Base-by-base conservation (phyloP, 805 yeast species). In the Sugiyamaella lignohabitans region DNA sequence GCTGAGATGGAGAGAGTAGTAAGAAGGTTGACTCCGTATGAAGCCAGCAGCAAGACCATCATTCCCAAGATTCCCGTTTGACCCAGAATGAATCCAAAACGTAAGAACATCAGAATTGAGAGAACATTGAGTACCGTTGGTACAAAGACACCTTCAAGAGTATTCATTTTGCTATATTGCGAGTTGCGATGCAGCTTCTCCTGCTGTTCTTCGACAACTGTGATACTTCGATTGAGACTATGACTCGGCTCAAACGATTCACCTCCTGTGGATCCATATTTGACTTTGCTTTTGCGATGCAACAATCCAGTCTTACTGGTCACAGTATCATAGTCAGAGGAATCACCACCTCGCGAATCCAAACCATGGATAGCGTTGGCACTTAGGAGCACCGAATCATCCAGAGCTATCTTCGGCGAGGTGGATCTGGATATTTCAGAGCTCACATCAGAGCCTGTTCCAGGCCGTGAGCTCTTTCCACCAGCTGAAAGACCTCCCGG, bases 81-180 rank as follows among this genome's bases (percentile, higher is more conserved):
- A 6, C 98, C 98, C 29, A 93, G 73, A 30, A 93, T 83, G 67
- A 89, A 93, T 4, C 98, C 98, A 63, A 93, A 93, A 53, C 99
- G 77, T 55, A 93, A 71, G 62, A 91, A 93, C 95, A 93, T 88
- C 63, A 93, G 74, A 58, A 93, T 93, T 2, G 97, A 88, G 24
- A 93, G 71, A 38, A 93, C 97, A 65, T 93, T 93, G 36, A 93
- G 70, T 0, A 96, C 79, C 0, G 98, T 93, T 8, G 99, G 98
- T 14, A 93, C 74, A 59, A 94, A 89, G 1, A 89, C 97, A 14
- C 97, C 98, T 49, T 79, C 82, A 51, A 82, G 80, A 0, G 96
- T 91, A 38, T 82, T 87, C 43, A 89, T 68, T 58, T 89, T 89
- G 16, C 46, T 47, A 14, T 14, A 8, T 8, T 14, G 11, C 36